Base-by-base conservation (phyloP, 2,329 filamentous ascomycete genomes). In the Fusarium sp. region DNA sequence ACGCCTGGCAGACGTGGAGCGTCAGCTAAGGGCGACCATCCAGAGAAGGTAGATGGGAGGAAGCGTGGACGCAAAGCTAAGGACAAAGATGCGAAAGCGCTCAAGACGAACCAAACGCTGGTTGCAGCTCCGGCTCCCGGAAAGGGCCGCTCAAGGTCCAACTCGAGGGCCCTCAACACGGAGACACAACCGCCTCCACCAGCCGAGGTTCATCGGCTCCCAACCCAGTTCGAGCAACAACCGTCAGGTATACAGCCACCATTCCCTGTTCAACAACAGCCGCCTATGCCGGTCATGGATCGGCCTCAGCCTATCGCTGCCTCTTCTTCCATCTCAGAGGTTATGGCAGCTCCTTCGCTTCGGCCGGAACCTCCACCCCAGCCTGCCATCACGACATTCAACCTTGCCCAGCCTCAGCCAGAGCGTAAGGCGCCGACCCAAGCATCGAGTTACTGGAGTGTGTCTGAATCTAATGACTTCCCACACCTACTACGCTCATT, bases 371-470 rank as follows among this genome's bases (percentile, higher is more conserved):
- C 83, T 18, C 86, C 82, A 62, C 85, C 84, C 18, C 84, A 86
- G 60, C 84, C 87, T 3, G 81, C 85, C 2, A 83, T 87, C 67
- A 78, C 86, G 13, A 87, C 86, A 29, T 88, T 90, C 73, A 89
- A 89, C 69, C 79, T 89, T 58, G 77, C 82, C 3, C 84, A 85
- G 69, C 77, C 82, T 16, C 83, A 83, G 42, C 80, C 83, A 38
- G 88, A 91, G 74, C 87, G 88, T 50, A 89, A 88, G 67, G 82
- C 83, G 11, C 86, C 86, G 24, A 84, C 84, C 64, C 91, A 92
- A 73, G 90, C 92, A 16, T 94, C 93, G 1, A 96, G 93, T 81
- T 96, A 96, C 81, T 96, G 94, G 94, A 96, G 93, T 77, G 93
- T 96, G 24, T 93, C 92, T 1, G 94, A 96, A 83, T 88, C 92